Percentiles rank a stretch among this genome's conserved stretches.
Evolutionary conservation across 257 asterid species (phyloP).

Genomic region (Buddleja alternifolia): DNA sequence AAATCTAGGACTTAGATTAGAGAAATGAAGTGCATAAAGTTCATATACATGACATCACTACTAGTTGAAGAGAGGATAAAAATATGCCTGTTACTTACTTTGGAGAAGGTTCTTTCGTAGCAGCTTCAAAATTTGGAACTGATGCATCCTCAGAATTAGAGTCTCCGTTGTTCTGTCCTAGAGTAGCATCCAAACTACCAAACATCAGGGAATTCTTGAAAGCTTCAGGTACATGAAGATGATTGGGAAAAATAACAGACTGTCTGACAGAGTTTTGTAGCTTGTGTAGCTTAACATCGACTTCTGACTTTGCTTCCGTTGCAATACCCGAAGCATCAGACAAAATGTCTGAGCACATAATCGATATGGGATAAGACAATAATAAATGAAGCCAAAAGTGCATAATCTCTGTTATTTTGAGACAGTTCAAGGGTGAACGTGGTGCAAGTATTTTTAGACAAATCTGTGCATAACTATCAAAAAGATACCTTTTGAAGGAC

Average conservation of each 20-base stretch:
- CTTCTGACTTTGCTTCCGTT: slow-evolving; percentile 38
- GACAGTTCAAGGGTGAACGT: background rate
- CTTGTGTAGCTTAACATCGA: slow-evolving; percentile 43
- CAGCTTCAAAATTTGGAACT: slow-evolving; percentile 29
- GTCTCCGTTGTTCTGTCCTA: slow-evolving; percentile 30
- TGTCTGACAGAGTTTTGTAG: slow-evolving; percentile 31
- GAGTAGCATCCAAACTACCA: slow-evolving; percentile 55
- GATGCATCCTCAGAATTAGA: slow-evolving; percentile 28
- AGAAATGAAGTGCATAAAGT: background rate
- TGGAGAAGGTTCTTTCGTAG: slow-evolving; percentile 39
- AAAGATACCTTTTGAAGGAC: slow-evolving; percentile 42
- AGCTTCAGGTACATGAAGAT: slow-evolving; percentile 63
- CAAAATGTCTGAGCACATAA: slow-evolving; percentile 38
- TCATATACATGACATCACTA: background rate
- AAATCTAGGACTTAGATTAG: slow-evolving; percentile 17
- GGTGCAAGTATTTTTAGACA: background rate
- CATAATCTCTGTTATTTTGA: background rate
- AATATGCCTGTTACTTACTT: slow-evolving; percentile 31
- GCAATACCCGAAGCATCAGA: slow-evolving; percentile 36
- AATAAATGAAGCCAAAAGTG: background rate
- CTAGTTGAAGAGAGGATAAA: slow-evolving; percentile 12
- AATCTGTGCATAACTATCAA: background rate
- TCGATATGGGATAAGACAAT: slow-evolving; percentile 7
- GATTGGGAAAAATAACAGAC: slow-evolving; percentile 60
- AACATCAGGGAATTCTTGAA: slow-evolving; percentile 48